Percentiles rank a stretch among this genome's conserved stretches.
These are phyloP conservation scores for Cryptosporidium canis DNA, from an alignment of 169 alveolate species.

Conservation along the genomic window DNA sequence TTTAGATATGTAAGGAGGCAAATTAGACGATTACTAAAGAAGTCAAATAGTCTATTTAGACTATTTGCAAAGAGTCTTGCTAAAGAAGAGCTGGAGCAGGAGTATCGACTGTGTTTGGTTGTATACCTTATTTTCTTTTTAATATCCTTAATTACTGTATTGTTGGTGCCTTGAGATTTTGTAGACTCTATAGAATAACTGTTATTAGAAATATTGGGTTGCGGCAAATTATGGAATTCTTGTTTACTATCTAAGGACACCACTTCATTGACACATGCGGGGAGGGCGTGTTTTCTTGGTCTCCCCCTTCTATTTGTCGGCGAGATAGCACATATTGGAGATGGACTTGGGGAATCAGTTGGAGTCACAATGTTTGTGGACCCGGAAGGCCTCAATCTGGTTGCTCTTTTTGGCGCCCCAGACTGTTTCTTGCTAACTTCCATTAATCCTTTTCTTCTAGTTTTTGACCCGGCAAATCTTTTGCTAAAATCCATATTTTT, in stretches of 20 bases:
- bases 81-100: neutral
- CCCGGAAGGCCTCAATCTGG: slow-evolving; percentile 35
- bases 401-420: slow-evolving; percentile 66
- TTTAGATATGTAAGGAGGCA: too few relatives aligned
- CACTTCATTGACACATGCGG: neutral
- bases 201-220: neutral
- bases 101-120: neutral
- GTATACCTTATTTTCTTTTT: neutral
- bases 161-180: neutral
- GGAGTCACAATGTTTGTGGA: neutral
- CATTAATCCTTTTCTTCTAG: neutral
- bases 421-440: neutral
- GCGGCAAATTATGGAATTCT: neutral
- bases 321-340: neutral
- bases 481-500: neutral
- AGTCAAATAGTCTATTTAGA: neutral
- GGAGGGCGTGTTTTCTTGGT: neutral
- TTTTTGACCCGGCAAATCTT: slow-evolving; percentile 9
- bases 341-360: neutral
- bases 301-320: neutral
- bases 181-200: neutral
- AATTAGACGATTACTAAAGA: neutral
- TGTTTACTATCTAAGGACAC: neutral
- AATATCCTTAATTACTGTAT: neutral
- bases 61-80: neutral